Percentiles rank a stretch among this genome's conserved stretches.
Evolutionary conservation across 2,329 filamentous ascomycete genomes (phyloP).

Genomic region (Aspergillus bombycis): DNA sequence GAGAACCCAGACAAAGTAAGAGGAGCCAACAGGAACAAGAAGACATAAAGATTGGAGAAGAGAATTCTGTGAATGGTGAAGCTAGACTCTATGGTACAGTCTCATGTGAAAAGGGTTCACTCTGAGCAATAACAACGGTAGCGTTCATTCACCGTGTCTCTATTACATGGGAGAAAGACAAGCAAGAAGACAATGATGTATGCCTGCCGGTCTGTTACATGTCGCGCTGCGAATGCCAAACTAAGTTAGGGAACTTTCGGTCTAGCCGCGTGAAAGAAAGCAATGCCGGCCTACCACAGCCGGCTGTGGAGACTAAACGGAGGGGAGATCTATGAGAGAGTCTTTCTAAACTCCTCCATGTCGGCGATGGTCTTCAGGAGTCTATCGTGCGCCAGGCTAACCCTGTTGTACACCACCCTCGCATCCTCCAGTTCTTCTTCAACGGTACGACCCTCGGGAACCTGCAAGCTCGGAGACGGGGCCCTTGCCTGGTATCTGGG

Average conservation of each 20-base stretch:
- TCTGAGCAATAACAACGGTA: slow-evolving; percentile 4
- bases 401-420: slow-evolving; percentile 5
- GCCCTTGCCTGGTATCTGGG: slow-evolving; percentile 11
- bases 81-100: slow-evolving; percentile 10
- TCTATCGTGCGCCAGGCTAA: slow-evolving; percentile 16
- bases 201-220: background rate
- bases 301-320: background rate
- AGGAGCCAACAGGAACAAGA: slow-evolving; percentile 38
- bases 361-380: slow-evolving; percentile 15
- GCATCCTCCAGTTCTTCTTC: slow-evolving; percentile 1
- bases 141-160: slow-evolving; percentile 7
- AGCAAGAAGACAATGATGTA: slow-evolving; percentile 4
- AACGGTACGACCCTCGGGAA: background rate
- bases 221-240: background rate
- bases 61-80: slow-evolving; percentile 7
- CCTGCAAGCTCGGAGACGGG: background rate
- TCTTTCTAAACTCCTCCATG: slow-evolving; percentile 7
- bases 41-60: slow-evolving; percentile 23
- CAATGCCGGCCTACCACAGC: background rate
- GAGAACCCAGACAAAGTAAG: slow-evolving; percentile 38
- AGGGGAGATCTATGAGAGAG: background rate
- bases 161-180: background rate
- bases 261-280: background rate
- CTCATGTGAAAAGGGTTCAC: background rate
- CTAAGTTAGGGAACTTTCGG: background rate